Conservation (phyloP, 2,329 filamentous ascomycete species). For the Phaeosphaeria sp. region DNA sequence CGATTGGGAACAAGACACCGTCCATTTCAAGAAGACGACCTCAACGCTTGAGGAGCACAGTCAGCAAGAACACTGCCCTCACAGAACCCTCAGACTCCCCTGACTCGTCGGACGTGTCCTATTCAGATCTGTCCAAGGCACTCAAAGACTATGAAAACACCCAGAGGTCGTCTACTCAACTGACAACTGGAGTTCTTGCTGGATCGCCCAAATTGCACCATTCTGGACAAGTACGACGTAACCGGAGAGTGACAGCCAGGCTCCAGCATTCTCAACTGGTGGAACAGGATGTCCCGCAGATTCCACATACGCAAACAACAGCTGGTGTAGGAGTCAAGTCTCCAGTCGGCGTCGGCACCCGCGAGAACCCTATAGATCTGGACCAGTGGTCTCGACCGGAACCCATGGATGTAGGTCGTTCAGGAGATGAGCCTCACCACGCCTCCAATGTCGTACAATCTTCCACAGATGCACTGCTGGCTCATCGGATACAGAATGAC, state of each 20-base stretch:
- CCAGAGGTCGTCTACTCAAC: background rate
- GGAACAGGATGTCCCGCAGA: background rate
- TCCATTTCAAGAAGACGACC: background rate
- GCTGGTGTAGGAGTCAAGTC: background rate
- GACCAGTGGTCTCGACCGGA: background rate
- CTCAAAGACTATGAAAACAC: background rate
- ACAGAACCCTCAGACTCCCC: background rate
- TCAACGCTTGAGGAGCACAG: no score
- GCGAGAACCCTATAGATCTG: background rate
- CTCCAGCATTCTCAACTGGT: background rate
- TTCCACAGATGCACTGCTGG: slow-evolving; percentile 11
- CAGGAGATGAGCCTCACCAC: background rate
- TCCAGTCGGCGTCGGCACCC: background rate
- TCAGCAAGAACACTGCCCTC: background rate
- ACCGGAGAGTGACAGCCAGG: background rate
- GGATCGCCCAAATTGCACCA: background rate
- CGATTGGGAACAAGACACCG: background rate
- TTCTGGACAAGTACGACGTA: background rate
- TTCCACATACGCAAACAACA: background rate
- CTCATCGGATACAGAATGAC: slow-evolving; percentile 10
- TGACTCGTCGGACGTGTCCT: background rate
- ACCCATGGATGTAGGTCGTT: background rate
- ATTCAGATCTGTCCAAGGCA: background rate
- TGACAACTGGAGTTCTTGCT: background rate
- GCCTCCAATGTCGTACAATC: background rate